phyloP scores from a whole-genome alignment of 169 alveolate species.

The Plasmodium billcollinsi region DNA sequence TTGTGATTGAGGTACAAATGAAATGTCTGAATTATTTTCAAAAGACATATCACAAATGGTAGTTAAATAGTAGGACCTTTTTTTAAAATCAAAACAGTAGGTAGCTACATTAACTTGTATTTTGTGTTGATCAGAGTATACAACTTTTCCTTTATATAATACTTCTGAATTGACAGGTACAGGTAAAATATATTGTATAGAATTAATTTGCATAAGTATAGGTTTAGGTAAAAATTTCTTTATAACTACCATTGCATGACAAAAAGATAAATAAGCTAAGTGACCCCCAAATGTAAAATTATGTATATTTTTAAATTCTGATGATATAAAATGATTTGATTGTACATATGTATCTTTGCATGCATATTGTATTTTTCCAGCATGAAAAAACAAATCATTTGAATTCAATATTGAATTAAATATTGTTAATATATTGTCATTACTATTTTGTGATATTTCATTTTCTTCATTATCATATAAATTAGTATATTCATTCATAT shows the following conservation, averaged over 20 bases:
- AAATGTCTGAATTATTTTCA: constrained; percentile 45
- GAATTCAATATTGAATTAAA: constrained; percentile 19
- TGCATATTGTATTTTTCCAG: constrained; percentile 23
- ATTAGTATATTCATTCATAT: constrained; percentile 21
- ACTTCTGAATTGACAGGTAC: constrained; percentile 54
- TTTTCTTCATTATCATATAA: constrained; percentile 29
- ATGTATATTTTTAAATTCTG: constrained; percentile 67
- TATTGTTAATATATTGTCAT: constrained; percentile 12
- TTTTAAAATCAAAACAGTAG: constrained; percentile 57
- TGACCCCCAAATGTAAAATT: constrained; percentile 72
- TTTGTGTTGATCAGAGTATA: constrained; percentile 37
- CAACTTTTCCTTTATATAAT: constrained; percentile 56
- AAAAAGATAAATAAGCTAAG: constrained; percentile 55
- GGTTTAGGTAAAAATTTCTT: constrained; percentile 29
- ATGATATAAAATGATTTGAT: constrained; percentile 50
- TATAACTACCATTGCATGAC: constrained; percentile 64
- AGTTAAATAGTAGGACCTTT: constrained; percentile 36
- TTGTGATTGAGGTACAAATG: constrained; percentile 48
- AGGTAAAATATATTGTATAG: constrained; percentile 57
- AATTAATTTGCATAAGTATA: constrained; percentile 38
- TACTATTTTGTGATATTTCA: background rate
- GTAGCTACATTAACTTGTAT: constrained; percentile 46
- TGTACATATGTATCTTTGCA: constrained; percentile 58
- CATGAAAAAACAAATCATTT: constrained; percentile 22
- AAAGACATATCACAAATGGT: constrained; percentile 61